Evolutionary conservation across 2,329 filamentous ascomycete species (phyloP).

Genomic region (Aureobasidium sp.): DNA sequence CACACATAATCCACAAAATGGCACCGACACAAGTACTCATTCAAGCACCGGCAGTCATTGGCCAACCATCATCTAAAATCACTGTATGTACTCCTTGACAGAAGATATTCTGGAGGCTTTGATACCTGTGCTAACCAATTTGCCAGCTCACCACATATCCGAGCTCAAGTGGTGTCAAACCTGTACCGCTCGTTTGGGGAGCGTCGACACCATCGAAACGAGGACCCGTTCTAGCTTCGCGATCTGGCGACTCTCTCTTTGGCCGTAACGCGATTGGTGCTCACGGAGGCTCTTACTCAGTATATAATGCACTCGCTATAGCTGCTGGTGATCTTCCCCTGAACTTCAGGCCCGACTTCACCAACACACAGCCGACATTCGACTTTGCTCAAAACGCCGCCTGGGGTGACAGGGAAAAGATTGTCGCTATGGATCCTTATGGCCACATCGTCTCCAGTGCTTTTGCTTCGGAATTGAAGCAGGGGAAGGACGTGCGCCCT

Average conservation of each 20-base stretch:
- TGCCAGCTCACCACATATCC: conserved; percentile 92
- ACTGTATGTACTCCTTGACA: no score
- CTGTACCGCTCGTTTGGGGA: conserved; percentile 91
- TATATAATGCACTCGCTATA: conserved; percentile 93
- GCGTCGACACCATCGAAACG: conserved; percentile 76
- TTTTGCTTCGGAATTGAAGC: no score
- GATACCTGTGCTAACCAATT: no score
- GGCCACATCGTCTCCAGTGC: no score
- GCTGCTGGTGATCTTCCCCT: conserved; percentile 89
- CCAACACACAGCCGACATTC: conserved; percentile 92
- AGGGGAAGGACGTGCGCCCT: conserved; percentile 81
- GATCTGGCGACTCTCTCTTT: conserved; percentile 78
- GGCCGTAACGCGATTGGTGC: conserved; percentile 65
- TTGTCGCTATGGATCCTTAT: conserved; percentile 99
- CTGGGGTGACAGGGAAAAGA: conserved; percentile 79
- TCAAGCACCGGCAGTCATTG: no score
- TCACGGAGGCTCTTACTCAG: conserved; percentile 93
- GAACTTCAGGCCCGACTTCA: conserved; percentile 82
- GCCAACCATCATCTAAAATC: no score
- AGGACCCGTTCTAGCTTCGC: conserved; percentile 90
- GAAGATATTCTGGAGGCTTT: no score
- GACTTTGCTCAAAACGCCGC: conserved; percentile 89
- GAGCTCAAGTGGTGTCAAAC: conserved; percentile 93
- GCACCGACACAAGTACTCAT: no score
- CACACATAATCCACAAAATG: no score